A percentile compares a stretch with the other conserved stretches of the same genome.
phyloP scores from a whole-genome alignment of 768 basidiomycete species.

The Lentinula guzmanii region DNA sequence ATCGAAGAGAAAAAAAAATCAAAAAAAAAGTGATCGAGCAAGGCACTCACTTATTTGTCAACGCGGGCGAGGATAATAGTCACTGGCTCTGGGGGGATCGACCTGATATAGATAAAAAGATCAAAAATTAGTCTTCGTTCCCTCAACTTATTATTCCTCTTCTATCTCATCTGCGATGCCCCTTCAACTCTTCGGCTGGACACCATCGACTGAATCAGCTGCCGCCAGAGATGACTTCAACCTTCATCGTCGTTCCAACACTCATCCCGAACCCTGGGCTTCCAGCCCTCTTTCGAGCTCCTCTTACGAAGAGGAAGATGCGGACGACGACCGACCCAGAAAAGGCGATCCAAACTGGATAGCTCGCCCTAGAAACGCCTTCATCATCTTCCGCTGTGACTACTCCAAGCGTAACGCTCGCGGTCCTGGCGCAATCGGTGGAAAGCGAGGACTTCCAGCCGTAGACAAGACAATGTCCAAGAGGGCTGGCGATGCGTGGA shows the following conservation, averaged over 20 bases:
- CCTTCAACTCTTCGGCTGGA: background rate
- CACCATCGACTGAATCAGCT: background rate
- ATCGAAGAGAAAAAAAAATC: background rate
- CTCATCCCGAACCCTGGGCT: background rate
- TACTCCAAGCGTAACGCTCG: constrained; percentile 13
- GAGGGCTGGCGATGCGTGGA: constrained; percentile 59
- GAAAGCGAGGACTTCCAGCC: constrained; percentile 19
- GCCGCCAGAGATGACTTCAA: background rate
- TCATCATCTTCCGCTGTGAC: constrained; percentile 51
- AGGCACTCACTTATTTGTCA: background rate
- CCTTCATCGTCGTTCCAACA: background rate
- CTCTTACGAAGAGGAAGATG: background rate
- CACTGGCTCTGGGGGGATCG: background rate
- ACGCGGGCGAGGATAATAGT: background rate
- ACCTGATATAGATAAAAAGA: background rate
- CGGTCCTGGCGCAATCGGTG: constrained; percentile 6
- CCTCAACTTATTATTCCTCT: background rate
- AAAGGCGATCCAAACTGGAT: constrained; percentile 14
- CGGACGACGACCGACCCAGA: background rate
- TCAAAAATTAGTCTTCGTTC: background rate
- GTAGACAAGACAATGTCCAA: constrained; percentile 38
- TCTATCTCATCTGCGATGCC: background rate
- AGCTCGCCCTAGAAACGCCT: constrained; percentile 50
- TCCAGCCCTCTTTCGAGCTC: background rate
- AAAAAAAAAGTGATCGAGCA: background rate